Evolutionary conservation across 1,139 yeast genomes (phyloP).

Genomic region (Magnusiomyces sp.): DNA sequence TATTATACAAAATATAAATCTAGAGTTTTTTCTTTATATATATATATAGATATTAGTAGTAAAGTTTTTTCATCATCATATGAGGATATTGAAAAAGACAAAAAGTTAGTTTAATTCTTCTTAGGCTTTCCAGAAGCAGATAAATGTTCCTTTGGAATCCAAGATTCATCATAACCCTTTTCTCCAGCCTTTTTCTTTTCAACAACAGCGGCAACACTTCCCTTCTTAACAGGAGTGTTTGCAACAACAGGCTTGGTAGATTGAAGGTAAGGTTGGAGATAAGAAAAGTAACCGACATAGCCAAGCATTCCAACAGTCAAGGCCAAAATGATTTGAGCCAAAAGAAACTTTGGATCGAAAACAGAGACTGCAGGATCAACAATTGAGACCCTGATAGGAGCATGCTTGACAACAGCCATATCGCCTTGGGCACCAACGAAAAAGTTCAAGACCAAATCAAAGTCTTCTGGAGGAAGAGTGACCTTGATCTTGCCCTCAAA

Average conservation of each 20-base stretch:
- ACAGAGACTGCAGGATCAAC: constrained; percentile 60
- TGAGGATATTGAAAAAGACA: too few species aligned
- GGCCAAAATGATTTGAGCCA: constrained; percentile 49
- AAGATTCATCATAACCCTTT: constrained; percentile 40
- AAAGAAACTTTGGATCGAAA: constrained; percentile 63
- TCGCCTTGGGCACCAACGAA: constrained; percentile 44
- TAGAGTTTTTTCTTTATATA: too few species aligned
- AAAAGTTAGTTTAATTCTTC: not conserved
- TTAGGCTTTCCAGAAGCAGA: constrained; percentile 24
- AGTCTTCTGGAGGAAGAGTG: constrained; percentile 50
- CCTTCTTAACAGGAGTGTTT: constrained; percentile 21
- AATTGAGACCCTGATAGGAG: constrained; percentile 50
- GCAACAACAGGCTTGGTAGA: constrained; percentile 19
- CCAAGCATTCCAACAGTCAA: constrained; percentile 44
- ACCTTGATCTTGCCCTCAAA: constrained; percentile 29
- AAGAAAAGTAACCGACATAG: constrained; percentile 40
- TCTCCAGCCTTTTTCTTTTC: constrained; percentile 28
- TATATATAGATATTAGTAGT: too few species aligned
- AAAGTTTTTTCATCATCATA: too few species aligned
- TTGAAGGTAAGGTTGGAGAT: constrained; percentile 37
- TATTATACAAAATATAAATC: too few species aligned
- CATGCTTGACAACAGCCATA: constrained; percentile 47
- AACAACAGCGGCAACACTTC: constrained; percentile 15
- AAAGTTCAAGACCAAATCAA: constrained; percentile 53
- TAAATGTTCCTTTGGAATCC: constrained; percentile 48